Conservation (phyloP, 2,329 filamentous ascomycete species). For the Tolypocladium ophioglossoides region DNA sequence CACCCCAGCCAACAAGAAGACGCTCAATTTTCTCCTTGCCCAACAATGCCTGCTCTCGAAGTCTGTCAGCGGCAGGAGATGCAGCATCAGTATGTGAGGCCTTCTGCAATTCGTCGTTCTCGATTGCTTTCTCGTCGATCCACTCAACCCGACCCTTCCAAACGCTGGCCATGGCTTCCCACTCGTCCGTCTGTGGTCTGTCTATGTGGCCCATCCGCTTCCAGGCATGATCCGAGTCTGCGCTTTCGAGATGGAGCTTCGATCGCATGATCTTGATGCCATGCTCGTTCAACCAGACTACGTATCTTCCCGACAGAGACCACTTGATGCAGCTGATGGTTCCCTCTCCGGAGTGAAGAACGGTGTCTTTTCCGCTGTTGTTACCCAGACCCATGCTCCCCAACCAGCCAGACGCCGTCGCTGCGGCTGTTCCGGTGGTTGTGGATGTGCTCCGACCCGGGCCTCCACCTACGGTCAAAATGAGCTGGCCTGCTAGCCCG, state of each 20-base stretch:
- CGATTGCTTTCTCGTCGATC: conserved; percentile 78
- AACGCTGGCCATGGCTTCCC: conserved; percentile 93
- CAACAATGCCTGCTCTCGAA: conserved; percentile 38
- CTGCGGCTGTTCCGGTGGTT: conserved; percentile 71
- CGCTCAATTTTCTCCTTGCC: conserved; percentile 54
- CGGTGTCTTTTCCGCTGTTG: conserved; percentile 71
- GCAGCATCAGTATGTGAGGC: conserved; percentile 21
- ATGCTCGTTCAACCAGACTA: conserved; percentile 92
- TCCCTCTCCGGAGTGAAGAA: conserved; percentile 87
- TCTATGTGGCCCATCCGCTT: conserved; percentile 89
- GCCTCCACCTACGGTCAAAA: conserved; percentile 74
- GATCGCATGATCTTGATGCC: conserved; percentile 97
- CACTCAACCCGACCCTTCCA: conserved; percentile 91
- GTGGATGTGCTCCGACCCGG: conserved; percentile 78
- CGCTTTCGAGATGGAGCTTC: conserved; percentile 66
- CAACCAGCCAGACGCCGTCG: conserved; percentile 81
- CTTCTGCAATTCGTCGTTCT: conserved; percentile 51
- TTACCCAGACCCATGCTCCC: conserved; percentile 73
- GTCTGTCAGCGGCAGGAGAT: conserved; percentile 35
- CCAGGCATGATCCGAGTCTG: conserved; percentile 78
- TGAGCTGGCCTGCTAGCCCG: conserved; percentile 75
- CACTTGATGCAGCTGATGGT: conserved; percentile 87
- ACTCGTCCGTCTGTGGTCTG: conserved; percentile 72
- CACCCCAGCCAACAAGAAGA: conserved; percentile 88
- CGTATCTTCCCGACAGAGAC: conserved; percentile 85